These are phyloP conservation scores for Cryptosporidium xiaoi DNA, from an alignment of 169 alveolate genomes.

Conservation along the genomic window DNA sequence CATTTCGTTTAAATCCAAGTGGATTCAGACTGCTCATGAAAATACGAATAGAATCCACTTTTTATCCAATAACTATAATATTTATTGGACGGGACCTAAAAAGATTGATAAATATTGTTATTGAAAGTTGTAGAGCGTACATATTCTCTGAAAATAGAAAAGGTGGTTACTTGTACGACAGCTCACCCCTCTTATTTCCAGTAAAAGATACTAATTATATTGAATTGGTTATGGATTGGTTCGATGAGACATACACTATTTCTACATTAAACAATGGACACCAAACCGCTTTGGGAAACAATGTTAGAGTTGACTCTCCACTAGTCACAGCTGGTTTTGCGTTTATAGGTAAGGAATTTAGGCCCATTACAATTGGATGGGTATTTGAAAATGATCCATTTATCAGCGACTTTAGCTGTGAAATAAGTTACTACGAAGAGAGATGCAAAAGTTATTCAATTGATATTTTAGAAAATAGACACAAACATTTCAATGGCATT, in stretches of 20 bases:
- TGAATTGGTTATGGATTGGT: conserved; percentile 35
- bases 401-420: background rate
- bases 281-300: conserved; percentile 13
- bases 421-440: conserved; percentile 31
- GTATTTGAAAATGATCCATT: background rate
- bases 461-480: background rate
- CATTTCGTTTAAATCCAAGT: conserved; percentile 7
- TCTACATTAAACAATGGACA: background rate
- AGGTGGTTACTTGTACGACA: conserved; percentile 13
- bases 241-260: conserved; percentile 11
- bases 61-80: conserved; percentile 2
- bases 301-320: conserved; percentile 48
- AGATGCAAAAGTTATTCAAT: conserved; percentile 52
- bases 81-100: conserved; percentile 30
- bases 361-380: conserved; percentile 38
- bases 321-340: conserved; percentile 38
- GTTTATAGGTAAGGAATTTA: conserved; percentile 17
- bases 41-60: background rate
- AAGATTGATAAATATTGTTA: conserved; percentile 21
- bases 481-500: background rate
- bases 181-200: conserved; percentile 55
- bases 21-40: conserved; percentile 43
- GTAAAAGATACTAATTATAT: background rate
- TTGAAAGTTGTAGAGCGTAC: conserved; percentile 14
- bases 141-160: conserved; percentile 12